A percentile compares a stretch with the other conserved stretches of the same genome.
Evolutionary conservation across 225 moss, liverwort and hornwort genomes (phyloP).

Genomic region (Anthoceros angustus): DNA sequence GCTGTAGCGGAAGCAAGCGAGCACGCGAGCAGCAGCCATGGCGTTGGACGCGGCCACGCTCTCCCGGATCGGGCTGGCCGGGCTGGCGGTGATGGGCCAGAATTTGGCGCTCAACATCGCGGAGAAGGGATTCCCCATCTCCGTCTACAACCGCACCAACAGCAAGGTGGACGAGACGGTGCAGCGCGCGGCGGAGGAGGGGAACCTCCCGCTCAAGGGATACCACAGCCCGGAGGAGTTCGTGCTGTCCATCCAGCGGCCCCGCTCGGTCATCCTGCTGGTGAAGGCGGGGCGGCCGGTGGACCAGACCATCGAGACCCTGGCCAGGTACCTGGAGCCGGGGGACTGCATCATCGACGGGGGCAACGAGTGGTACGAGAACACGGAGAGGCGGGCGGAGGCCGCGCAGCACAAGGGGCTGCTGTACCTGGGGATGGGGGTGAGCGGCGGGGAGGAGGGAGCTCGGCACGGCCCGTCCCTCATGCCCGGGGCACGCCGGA

Average conservation of each 20-base stretch:
- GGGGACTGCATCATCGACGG: conserved; percentile 52
- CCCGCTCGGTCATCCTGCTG: conserved; percentile 46
- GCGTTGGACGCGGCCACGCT: conserved; percentile 31
- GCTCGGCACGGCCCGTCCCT: conserved; percentile 71
- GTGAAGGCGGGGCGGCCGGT: conserved; percentile 48
- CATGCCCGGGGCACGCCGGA: conserved; percentile 86
- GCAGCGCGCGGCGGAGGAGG: conserved; percentile 43
- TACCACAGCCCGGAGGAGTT: conserved; percentile 38
- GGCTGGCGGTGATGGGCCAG: conserved; percentile 86
- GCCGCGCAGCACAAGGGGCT: conserved; percentile 48
- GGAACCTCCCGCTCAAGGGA: conserved; percentile 35
- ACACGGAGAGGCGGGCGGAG: conserved; percentile 60
- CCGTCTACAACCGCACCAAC: conserved; percentile 62
- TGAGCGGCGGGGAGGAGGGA: conserved; percentile 81
- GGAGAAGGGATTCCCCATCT: conserved; percentile 88
- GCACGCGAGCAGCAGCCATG: not conserved
- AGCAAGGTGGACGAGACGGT: conserved; percentile 51
- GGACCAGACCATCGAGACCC: conserved; percentile 35
- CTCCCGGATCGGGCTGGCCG: conserved; percentile 74
- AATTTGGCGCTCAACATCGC: conserved; percentile 85
- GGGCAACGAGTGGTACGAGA: conserved; percentile 69
- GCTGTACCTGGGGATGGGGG: conserved; percentile 78
- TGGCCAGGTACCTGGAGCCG: conserved; percentile 37
- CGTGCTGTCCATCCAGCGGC: conserved; percentile 35
- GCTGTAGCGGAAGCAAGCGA: not conserved